phyloP scores from a whole-genome alignment of 1,284 basidiomycete genomes.

The Exobasidium rhododendri region DNA sequence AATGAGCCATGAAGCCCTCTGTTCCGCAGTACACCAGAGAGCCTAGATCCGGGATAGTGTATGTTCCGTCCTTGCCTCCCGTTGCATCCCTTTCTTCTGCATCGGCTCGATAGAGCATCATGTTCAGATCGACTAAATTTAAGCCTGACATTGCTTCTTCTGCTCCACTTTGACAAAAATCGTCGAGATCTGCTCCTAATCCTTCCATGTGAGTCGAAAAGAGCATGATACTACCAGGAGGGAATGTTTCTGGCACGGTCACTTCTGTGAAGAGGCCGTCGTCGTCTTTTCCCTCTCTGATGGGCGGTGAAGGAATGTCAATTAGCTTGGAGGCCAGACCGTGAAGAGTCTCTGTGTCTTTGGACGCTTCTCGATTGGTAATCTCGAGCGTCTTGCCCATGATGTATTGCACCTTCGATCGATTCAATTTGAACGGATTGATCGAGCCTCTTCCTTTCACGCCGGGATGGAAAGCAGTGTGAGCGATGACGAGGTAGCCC shows the following conservation, averaged over 20 bases:
- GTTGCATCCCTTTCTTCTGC: constrained; percentile 48
- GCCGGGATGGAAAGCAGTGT: constrained; percentile 36
- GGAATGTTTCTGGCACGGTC: constrained; percentile 42
- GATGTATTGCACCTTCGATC: constrained; percentile 37
- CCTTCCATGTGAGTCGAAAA: constrained; percentile 42
- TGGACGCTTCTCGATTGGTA: constrained; percentile 16
- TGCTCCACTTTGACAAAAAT: constrained; percentile 32
- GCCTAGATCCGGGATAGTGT: constrained; percentile 29
- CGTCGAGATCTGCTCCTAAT: constrained; percentile 34
- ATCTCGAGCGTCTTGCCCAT: constrained; percentile 43
- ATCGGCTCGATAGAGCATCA: constrained; percentile 45
- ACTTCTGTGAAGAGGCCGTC: constrained; percentile 35
- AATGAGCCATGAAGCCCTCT: constrained; percentile 43
- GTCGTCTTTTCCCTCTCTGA: constrained; percentile 10
- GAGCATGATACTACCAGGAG: constrained; percentile 47
- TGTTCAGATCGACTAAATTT: constrained; percentile 44
- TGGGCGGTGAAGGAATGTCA: not conserved
- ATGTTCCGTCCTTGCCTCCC: constrained; percentile 38
- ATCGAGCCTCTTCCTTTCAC: constrained; percentile 34
- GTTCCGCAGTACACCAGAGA: constrained; percentile 45
- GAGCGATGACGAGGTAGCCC: constrained; percentile 41
- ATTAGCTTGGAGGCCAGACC: constrained; percentile 38
- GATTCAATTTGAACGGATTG: constrained; percentile 38
- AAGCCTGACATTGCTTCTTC: constrained; percentile 37
- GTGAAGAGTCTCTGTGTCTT: constrained; percentile 29